phyloP scores from a whole-genome alignment of 306 rosid species.

The Oxytropis ochrocephala region DNA sequence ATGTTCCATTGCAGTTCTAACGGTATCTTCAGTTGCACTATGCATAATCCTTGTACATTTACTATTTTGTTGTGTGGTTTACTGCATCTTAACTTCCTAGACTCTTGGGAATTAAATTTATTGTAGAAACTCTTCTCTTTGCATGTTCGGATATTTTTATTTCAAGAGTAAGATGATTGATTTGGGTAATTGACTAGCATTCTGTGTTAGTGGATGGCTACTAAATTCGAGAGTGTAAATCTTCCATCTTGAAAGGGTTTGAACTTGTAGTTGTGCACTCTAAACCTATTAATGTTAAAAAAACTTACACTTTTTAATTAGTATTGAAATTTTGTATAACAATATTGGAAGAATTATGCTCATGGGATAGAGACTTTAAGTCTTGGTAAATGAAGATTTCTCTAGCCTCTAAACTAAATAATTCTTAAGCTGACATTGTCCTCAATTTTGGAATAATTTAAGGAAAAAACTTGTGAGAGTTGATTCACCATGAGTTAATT shows the following conservation, averaged over 20 bases:
- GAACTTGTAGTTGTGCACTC: background rate
- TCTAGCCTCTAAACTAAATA: background rate
- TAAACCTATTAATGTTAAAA: background rate
- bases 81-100: background rate
- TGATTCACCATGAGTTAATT: background rate
- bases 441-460: background rate
- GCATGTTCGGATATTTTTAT: constrained; percentile 2
- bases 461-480: background rate
- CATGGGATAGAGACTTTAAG: background rate
- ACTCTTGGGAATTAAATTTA: background rate
- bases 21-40: background rate
- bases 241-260: background rate
- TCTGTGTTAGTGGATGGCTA: background rate
- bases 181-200: background rate
- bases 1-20: background rate
- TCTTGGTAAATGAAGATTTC: background rate
- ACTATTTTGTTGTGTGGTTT: background rate
- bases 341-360: background rate
- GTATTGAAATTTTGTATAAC: background rate
- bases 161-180: background rate
- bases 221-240: background rate
- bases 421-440: background rate
- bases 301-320: background rate
- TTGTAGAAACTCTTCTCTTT: background rate
- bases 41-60: background rate